Percentiles rank a stretch among this genome's conserved stretches.
phyloP scores from a whole-genome alignment of 768 basidiomycete species.

The Naganishia antarctica region DNA sequence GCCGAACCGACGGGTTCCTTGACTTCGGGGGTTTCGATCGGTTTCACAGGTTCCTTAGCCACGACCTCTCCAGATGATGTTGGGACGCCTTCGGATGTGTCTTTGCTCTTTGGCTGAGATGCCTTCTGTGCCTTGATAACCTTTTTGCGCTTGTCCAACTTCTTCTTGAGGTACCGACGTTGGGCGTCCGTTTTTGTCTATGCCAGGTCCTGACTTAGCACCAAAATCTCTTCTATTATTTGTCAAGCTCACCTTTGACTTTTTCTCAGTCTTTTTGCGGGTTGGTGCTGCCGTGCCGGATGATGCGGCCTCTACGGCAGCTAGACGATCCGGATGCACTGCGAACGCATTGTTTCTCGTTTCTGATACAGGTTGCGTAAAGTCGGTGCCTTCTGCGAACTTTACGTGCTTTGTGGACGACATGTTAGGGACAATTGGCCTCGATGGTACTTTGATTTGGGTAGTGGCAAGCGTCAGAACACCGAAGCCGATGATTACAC shows the following conservation, averaged over 20 bases:
- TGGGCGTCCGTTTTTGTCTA: constrained; percentile 68
- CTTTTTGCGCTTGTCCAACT: constrained; percentile 63
- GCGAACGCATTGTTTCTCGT: neutral
- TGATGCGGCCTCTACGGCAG: constrained; percentile 13
- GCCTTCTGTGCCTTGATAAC: constrained; percentile 40
- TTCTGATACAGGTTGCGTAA: neutral
- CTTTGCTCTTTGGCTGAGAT: constrained; percentile 38
- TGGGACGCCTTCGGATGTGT: too few relatives aligned
- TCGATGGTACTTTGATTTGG: neutral
- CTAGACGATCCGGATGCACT: constrained; percentile 17
- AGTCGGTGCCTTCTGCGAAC: neutral
- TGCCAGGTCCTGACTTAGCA: too few relatives aligned
- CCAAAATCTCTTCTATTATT: too few relatives aligned
- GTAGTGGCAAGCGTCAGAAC: too few relatives aligned
- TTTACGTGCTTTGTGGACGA: constrained; percentile 16
- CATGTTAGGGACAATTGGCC: neutral
- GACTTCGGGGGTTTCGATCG: neutral
- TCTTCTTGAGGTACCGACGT: constrained; percentile 66
- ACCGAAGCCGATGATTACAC: too few relatives aligned
- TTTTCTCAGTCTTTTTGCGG: constrained; percentile 2
- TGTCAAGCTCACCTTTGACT: constrained; percentile 5
- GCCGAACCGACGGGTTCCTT: neutral
- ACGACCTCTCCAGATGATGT: too few relatives aligned
- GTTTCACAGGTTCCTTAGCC: neutral
- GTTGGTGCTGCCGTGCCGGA: too few relatives aligned